Conservation (phyloP, 1,284 basidiomycete species). For the Ustilago xerochloae region DNA sequence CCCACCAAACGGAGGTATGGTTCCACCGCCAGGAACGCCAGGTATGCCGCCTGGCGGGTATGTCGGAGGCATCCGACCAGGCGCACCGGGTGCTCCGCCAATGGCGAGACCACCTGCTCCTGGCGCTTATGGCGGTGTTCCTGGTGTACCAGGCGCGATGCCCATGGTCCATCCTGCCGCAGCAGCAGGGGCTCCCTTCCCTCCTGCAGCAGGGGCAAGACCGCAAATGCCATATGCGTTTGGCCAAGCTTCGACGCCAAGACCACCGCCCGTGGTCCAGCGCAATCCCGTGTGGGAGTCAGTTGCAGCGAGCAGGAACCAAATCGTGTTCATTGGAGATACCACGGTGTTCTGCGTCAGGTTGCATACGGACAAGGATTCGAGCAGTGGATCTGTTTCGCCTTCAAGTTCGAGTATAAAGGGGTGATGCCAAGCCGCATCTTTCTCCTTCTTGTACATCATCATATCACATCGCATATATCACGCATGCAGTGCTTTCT, state of each 20-base stretch:
- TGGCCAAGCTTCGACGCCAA: slow-evolving; percentile 29
- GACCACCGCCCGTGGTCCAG: slow-evolving; percentile 47
- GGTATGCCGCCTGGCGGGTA: slow-evolving; percentile 20
- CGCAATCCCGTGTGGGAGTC: slow-evolving; percentile 64
- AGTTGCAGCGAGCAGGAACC: slow-evolving; percentile 59
- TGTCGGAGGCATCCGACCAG: slow-evolving; percentile 17
- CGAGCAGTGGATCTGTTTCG: slow-evolving; percentile 30
- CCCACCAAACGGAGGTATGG: slow-evolving; percentile 36
- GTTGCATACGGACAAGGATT: slow-evolving; percentile 46
- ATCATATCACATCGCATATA: slow-evolving; percentile 14
- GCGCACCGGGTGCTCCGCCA: slow-evolving; percentile 27
- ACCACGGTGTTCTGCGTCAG: slow-evolving; percentile 60
- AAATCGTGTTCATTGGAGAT: slow-evolving; percentile 65
- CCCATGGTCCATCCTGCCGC: slow-evolving; percentile 31
- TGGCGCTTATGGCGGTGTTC: slow-evolving; percentile 11
- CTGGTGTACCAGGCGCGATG: slow-evolving; percentile 24
- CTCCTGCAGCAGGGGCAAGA: slow-evolving; percentile 14
- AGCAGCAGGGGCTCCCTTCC: slow-evolving; percentile 16
- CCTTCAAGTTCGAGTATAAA: slow-evolving; percentile 35
- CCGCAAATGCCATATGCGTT: slow-evolving; percentile 54
- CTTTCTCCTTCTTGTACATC: slow-evolving; percentile 12
- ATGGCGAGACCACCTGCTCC: slow-evolving; percentile 31
- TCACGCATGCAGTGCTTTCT: slow-evolving; percentile 24
- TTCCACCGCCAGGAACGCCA: slow-evolving; percentile 23
- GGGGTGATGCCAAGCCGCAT: slow-evolving; percentile 14